phyloP scores from a whole-genome alignment of 257 asterid genomes.

The Linderniella brevidens region DNA sequence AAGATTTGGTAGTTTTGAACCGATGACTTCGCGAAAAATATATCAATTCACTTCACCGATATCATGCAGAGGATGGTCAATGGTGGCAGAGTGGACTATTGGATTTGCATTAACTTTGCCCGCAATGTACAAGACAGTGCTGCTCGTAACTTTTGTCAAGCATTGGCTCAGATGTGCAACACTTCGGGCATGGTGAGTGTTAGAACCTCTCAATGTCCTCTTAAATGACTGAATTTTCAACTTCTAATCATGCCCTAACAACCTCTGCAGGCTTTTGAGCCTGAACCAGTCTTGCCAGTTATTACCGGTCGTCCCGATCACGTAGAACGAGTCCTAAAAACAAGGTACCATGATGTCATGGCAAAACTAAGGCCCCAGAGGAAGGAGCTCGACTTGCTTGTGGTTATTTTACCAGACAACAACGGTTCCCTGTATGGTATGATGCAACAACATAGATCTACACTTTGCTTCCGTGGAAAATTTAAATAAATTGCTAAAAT shows the following conservation, averaged over 20 bases:
- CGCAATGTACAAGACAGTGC: constrained; percentile 55
- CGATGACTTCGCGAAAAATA: neutral
- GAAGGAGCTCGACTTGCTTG: constrained; percentile 79
- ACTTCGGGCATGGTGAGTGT: constrained; percentile 87
- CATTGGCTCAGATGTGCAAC: constrained; percentile 84
- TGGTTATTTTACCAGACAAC: constrained; percentile 82
- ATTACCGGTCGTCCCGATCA: constrained; percentile 61
- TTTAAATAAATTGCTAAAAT: neutral
- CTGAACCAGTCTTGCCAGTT: constrained; percentile 66
- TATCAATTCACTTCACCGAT: constrained; percentile 6
- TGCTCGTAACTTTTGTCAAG: constrained; percentile 59
- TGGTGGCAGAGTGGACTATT: constrained; percentile 70
- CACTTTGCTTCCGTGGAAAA: neutral
- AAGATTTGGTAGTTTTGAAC: too few relatives aligned
- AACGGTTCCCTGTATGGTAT: constrained; percentile 94
- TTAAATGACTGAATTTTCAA: neutral
- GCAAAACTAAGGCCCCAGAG: constrained; percentile 31
- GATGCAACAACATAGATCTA: constrained; percentile 3
- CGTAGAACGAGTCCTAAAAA: constrained; percentile 66
- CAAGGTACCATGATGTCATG: constrained; percentile 59
- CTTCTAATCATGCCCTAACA: constrained; percentile 5
- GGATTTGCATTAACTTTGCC: constrained; percentile 87
- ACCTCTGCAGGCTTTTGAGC: constrained; percentile 44
- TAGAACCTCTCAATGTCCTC: neutral
- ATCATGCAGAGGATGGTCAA: constrained; percentile 79